Evolutionary conservation across 352 stramenopile genomes (phyloP).

Genomic region (Phytophthora ramorum): DNA sequence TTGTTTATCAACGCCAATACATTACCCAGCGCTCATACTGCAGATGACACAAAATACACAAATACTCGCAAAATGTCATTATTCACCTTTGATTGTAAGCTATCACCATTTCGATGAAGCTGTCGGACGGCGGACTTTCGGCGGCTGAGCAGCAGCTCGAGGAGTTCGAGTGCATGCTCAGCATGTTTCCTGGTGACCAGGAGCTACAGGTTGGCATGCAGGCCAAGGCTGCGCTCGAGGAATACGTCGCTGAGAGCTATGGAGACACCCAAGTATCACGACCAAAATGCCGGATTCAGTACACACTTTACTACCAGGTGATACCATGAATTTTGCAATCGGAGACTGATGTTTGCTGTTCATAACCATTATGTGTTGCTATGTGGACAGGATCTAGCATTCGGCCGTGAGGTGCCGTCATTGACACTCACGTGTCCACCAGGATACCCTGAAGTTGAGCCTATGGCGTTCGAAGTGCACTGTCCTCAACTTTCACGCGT

Average conservation of each 20-base stretch:
- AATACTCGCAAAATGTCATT: background rate
- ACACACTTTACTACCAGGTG: constrained; percentile 59
- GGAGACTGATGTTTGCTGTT: background rate
- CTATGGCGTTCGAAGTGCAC: constrained; percentile 53
- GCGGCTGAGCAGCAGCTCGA: constrained; percentile 55
- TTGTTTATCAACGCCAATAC: background rate
- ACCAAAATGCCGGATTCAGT: constrained; percentile 36
- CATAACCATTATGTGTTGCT: constrained; percentile 3
- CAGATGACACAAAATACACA: constrained; percentile 11
- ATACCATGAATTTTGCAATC: background rate
- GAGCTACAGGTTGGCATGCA: constrained; percentile 54
- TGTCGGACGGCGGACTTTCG: constrained; percentile 6
- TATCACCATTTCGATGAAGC: background rate
- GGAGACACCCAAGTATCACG: background rate
- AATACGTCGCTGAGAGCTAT: constrained; percentile 13
- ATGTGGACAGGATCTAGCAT: constrained; percentile 22
- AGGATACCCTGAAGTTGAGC: constrained; percentile 41
- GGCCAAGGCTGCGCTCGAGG: constrained; percentile 32
- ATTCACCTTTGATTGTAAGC: background rate
- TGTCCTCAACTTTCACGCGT: constrained; percentile 55
- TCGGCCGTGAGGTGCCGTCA: constrained; percentile 39
- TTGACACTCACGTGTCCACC: constrained; percentile 57
- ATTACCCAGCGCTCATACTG: background rate
- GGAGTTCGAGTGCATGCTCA: constrained; percentile 80
- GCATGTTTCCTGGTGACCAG: constrained; percentile 64